Conservation (phyloP, 371 early-diverging fungal genomes). For the Syncephalastrum monosporum region DNA sequence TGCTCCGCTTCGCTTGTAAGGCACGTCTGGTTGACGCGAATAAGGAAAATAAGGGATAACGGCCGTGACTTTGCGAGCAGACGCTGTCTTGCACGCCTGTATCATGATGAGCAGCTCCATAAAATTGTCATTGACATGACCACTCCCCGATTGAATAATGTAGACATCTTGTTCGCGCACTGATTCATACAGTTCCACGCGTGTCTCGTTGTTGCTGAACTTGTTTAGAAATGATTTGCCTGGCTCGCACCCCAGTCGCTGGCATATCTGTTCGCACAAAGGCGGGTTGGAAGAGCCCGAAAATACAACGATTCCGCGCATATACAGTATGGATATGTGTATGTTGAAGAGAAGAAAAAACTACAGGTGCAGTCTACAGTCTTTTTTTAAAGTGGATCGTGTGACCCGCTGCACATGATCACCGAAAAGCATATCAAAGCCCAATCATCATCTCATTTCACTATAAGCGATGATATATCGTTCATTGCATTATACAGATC, state of each 20-base stretch:
- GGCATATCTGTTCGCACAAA: conserved; percentile 77
- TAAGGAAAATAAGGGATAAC: conserved; percentile 96
- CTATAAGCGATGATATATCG: not conserved
- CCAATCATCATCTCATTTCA: not conserved
- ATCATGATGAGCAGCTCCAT: conserved; percentile 80
- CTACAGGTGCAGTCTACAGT: not conserved
- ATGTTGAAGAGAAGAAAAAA: not conserved
- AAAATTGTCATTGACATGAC: conserved; percentile 80
- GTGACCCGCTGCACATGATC: not conserved
- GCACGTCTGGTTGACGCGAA: conserved; percentile 80
- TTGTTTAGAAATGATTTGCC: conserved; percentile 58
- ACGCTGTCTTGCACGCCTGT: conserved; percentile 89
- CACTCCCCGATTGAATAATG: conserved; percentile 91
- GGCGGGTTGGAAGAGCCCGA: conserved; percentile 86
- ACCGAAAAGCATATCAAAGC: not conserved
- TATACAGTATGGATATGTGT: no score
- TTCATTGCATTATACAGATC: no score
- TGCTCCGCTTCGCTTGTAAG: conserved; percentile 61
- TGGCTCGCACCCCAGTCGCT: conserved; percentile 74
- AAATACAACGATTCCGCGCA: conserved; percentile 30
- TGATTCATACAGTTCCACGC: conserved; percentile 82
- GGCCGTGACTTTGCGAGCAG: conserved; percentile 83
- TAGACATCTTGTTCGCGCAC: conserved; percentile 93
- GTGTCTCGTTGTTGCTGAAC: conserved; percentile 86
- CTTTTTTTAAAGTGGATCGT: not conserved